Conservation (phyloP, 2,329 filamentous ascomycete genomes). For the Aspergillus sp. region DNA sequence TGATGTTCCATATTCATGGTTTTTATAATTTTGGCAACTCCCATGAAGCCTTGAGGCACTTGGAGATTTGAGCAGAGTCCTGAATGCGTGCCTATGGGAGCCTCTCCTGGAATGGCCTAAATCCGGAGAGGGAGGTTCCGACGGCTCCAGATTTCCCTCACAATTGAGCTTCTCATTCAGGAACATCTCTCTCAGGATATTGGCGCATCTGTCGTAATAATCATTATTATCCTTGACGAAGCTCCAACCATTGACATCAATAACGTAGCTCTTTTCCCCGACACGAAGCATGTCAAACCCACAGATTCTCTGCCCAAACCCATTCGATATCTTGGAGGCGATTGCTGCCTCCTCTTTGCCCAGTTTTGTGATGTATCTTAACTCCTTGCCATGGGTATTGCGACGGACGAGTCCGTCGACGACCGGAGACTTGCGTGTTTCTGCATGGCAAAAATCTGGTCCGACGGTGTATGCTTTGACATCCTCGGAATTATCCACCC, state of each 20-base stretch:
- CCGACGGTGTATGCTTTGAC: constrained; percentile 98
- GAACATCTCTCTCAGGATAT: constrained; percentile 83
- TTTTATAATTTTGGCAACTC: constrained; percentile 38
- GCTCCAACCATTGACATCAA: constrained; percentile 99
- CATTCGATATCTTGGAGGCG: constrained; percentile 81
- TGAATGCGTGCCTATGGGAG: constrained; percentile 48
- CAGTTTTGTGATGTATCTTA: constrained; percentile 87
- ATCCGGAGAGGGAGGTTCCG: constrained; percentile 32
- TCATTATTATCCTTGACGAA: constrained; percentile 99
- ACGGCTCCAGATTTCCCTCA: constrained; percentile 27
- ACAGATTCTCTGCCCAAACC: constrained; percentile 92
- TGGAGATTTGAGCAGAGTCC: constrained; percentile 60
- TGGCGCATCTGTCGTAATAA: constrained; percentile 89
- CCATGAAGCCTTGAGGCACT: constrained; percentile 58
- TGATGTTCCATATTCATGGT: constrained; percentile 39
- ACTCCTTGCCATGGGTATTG: constrained; percentile 95
- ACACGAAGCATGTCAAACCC: constrained; percentile 91
- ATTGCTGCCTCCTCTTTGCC: constrained; percentile 76
- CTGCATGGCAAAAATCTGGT: constrained; percentile 86
- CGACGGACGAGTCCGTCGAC: constrained; percentile 93
- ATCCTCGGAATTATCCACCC: constrained; percentile 94
- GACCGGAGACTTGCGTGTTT: constrained; percentile 94
- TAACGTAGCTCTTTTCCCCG: constrained; percentile 87
- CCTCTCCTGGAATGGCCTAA: constrained; percentile 31
- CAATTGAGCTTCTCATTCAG: constrained; percentile 62